Evolutionary conservation across 139 green algal species (phyloP), one percentile per base, ranked within the genome.

Genomic region (Chlamydomonas schloesseri): DNA sequence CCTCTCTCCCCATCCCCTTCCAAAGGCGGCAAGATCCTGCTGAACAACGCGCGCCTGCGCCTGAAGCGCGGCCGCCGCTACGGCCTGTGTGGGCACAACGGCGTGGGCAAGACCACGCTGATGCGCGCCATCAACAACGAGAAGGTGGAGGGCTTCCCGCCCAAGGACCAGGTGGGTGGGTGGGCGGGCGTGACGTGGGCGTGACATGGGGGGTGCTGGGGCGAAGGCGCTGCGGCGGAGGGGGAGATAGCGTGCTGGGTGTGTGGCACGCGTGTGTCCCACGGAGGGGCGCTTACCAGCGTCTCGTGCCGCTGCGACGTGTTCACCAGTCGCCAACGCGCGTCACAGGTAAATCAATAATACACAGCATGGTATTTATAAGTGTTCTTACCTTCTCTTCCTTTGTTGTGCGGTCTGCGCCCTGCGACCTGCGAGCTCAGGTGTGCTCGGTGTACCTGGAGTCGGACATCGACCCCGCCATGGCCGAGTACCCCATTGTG

Each of bases 61-160:
- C 88, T 98, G 20, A 96, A 96, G 90, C 87, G 93, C 73, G 95
- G 96, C 73, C 89, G 93, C 46, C 91, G 94, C 36, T 98, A 98
- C 83, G 96, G 95, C 70, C 93, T 98, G 88, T 98, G 95, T 87
- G 96, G 96, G 58, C 89, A 87, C 81, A 98, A 98, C 87, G 96
- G 95, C 74, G 92, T 85, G 77, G 95, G 95, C 85, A 97, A 97
- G 91, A 96, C 93, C 26, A 99, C 96, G 13, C 95, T 99, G n/a
- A 98, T 99, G 95, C 92, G 94, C 78, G 96, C 96, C 82, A 99
- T 99, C 80, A 91, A 94, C 76, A 94, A 95, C 82, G 95, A 94
- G 60, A 93, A 99, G 93, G 88, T 98, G 36, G 96, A 99, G 34
- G 96, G 95, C 75, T 98, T 98, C 90, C 96, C 97, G 26, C 91